Conservation (phyloP, 1,139 yeast genomes). For the Meyerozyma smithsonii region DNA sequence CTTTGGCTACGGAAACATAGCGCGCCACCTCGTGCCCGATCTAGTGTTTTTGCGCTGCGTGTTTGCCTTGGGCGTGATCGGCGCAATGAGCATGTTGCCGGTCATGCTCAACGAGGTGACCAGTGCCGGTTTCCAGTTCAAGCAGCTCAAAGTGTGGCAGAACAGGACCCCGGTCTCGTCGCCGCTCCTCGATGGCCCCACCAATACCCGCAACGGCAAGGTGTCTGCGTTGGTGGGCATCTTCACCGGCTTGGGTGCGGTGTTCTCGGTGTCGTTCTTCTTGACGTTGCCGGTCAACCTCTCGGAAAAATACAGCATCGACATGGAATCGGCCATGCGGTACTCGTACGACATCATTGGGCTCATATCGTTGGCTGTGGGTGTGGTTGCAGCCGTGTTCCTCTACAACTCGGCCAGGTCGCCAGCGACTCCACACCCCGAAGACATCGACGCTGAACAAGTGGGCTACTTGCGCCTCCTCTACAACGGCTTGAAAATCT, state of each 20-base stretch:
- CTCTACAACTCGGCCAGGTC: constrained; percentile 32
- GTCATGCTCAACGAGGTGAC: constrained; percentile 52
- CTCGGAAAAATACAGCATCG: constrained; percentile 20
- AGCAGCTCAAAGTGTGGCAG: constrained; percentile 18
- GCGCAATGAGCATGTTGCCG: constrained; percentile 48
- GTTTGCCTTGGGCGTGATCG: constrained; percentile 56
- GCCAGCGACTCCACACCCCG: constrained; percentile 6
- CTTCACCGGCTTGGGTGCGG: constrained; percentile 65
- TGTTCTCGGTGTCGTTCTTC: constrained; percentile 47
- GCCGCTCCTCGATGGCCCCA: constrained; percentile 1
- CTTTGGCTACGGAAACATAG: constrained; percentile 41
- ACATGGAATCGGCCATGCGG: constrained; percentile 38
- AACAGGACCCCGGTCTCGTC: constrained; percentile 4
- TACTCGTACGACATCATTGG: constrained; percentile 49
- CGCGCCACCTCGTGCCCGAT: constrained; percentile 34
- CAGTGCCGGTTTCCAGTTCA: constrained; percentile 37
- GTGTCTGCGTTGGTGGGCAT: constrained; percentile 59
- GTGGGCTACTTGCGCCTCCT: constrained; percentile 21
- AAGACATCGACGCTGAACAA: constrained; percentile 12
- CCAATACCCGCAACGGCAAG: constrained; percentile 41
- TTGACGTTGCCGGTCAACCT: constrained; percentile 45
- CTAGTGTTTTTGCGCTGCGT: constrained; percentile 47
- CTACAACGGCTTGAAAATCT: constrained; percentile 39
- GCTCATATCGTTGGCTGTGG: constrained; percentile 31
- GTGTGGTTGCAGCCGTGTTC: constrained; percentile 34